Percentiles rank a stretch among this genome's conserved stretches.
Conservation (phyloP, 768 basidiomycete genomes). For the Galerina marginata region DNA sequence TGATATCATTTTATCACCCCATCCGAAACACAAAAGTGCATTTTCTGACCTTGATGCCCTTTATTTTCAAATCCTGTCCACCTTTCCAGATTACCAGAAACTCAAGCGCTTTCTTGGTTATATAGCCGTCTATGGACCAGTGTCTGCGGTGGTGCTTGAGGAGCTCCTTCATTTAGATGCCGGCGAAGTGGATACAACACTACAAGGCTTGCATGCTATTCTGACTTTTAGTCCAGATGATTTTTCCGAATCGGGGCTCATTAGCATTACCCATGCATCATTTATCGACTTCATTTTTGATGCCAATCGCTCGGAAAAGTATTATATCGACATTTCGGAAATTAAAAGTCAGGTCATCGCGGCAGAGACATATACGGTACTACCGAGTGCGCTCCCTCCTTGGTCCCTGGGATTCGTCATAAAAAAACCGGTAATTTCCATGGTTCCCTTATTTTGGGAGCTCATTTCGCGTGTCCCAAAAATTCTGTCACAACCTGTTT, state of each 20-base stretch:
- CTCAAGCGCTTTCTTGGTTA: background rate
- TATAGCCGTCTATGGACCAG: background rate
- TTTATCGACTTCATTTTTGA: background rate
- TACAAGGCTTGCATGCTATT: background rate
- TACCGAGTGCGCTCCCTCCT: no score
- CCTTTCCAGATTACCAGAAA: background rate
- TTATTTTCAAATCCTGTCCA: background rate
- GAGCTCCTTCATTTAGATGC: background rate
- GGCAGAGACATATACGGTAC: no score
- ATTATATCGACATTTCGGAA: background rate
- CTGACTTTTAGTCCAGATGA: background rate
- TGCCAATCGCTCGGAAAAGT: background rate
- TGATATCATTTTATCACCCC: background rate
- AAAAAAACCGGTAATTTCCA: no score
- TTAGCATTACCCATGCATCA: background rate
- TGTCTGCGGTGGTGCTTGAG: background rate
- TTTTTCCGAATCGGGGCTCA: background rate
- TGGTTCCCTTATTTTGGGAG: no score
- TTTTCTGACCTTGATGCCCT: conserved; percentile 1
- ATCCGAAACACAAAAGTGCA: background rate
- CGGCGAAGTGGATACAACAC: background rate
- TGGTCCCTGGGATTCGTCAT: no score
- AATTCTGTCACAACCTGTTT: no score
- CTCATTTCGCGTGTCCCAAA: no score
- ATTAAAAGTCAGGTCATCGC: no score